Evolutionary conservation across 2,329 filamentous ascomycete genomes (phyloP).

Genomic region (Diaporthe sp.): DNA sequence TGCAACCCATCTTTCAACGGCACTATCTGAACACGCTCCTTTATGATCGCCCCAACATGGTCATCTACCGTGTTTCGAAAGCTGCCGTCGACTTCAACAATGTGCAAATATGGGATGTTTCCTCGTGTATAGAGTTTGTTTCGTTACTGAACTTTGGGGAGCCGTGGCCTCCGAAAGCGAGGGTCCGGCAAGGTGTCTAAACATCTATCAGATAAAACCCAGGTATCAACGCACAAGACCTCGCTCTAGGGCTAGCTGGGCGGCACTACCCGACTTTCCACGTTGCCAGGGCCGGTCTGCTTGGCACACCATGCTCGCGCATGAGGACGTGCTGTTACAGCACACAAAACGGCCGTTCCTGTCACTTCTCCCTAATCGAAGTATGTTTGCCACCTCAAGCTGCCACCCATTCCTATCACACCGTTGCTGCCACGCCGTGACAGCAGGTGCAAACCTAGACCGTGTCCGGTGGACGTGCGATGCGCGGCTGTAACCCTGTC

Average conservation of each 20-base stretch:
- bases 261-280: too few species aligned
- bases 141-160: neutral
- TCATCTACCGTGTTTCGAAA: neutral
- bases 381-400: neutral
- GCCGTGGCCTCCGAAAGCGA: neutral
- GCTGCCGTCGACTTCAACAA: neutral
- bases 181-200: neutral
- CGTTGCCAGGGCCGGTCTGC: neutral
- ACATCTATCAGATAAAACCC: neutral
- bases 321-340: neutral
- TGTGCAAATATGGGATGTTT: neutral
- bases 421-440: neutral
- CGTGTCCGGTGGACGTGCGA: conserved; percentile 3
- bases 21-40: neutral
- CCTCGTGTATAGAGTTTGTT: neutral
- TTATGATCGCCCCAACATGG: neutral
- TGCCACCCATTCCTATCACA: neutral
- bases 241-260: neutral
- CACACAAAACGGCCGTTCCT: neutral
- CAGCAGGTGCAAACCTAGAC: neutral
- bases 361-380: neutral
- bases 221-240: neutral
- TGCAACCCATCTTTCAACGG: neutral
- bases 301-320: neutral
- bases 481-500: conserved; percentile 26